Evolutionary conservation across 2,329 filamentous ascomycete genomes (phyloP), one percentile per base, ranked within the genome.

Genomic region (Metarhizium brunneum): DNA sequence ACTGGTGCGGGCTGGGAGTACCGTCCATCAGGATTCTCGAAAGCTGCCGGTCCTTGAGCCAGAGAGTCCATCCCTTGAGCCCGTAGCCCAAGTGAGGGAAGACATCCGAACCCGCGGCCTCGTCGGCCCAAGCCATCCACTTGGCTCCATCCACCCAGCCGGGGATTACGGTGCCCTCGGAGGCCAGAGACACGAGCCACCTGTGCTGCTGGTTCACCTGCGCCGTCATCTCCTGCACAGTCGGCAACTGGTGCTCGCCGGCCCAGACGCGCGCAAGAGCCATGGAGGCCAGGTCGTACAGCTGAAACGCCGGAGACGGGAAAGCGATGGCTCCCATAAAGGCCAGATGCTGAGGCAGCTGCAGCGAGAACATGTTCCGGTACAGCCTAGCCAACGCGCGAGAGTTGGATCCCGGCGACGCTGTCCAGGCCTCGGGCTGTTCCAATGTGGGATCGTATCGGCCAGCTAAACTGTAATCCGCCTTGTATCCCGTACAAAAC

Each of bases 201-300:
- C 60, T 49, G 53, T 74, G 64, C 57, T 74, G 66, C 20, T 53
- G 47, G 43, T 70, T 64, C 36, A 73, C 64, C 47, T 64, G 57
- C n/a, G 56, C 48, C 56, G 66, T 59, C 74, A 79, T 78, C 1
- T 66, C 66, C 0, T 52, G 35, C 2, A 53, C 49, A 0, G 69
- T 56, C 0, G 76, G 76, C 0, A 79, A 66, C 0, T 51, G 25
- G 0, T 68, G 69, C 2, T 64, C 66, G 1, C 71, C 73, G 4
- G 68, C 67, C 70, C 72, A 79, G 16, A 76, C 63, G 54, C 77
- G 74, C 1, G 72, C 69, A 6, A 79, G 60, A 13, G 61, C 60
- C 74, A 76, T 76, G 43, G 69, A 65, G 4, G 68, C 69, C 42
- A 80, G 63, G 56, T 79, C 76, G 50, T 71, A 67, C 8, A 74